These are phyloP conservation scores for Blastobotrys aristatus DNA, from an alignment of 1,139 yeast genomes.

Conservation along the genomic window DNA sequence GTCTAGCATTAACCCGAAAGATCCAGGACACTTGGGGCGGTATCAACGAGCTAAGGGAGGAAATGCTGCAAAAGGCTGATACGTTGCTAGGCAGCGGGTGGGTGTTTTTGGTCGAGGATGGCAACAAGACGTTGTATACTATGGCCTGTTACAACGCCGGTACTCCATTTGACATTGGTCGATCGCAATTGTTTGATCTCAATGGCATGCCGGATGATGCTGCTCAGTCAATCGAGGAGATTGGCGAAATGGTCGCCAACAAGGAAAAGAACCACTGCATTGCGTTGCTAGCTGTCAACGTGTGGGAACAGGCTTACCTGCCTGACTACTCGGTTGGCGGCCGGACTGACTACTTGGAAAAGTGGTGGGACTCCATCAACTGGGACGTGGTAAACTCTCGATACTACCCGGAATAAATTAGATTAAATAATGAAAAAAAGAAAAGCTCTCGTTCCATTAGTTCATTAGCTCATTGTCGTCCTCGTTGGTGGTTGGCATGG, in stretches of 20 bases:
- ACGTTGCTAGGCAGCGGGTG: slow-evolving; percentile 71
- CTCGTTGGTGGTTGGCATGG: neutral
- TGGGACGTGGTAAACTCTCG: slow-evolving; percentile 65
- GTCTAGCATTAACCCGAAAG: slow-evolving; percentile 27
- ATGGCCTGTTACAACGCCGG: slow-evolving; percentile 76
- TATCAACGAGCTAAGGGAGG: slow-evolving; percentile 51
- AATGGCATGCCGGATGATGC: slow-evolving; percentile 53
- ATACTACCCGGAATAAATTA: slow-evolving; percentile 10
- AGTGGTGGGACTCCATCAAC: slow-evolving; percentile 73
- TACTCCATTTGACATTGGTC: slow-evolving; percentile 76
- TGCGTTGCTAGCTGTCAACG: slow-evolving; percentile 73
- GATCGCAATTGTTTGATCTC: slow-evolving; percentile 71
- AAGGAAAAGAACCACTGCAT: slow-evolving; percentile 61
- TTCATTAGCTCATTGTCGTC: slow-evolving; percentile 9
- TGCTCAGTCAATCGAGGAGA: slow-evolving; percentile 36
- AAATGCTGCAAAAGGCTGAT: slow-evolving; percentile 53
- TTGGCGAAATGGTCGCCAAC: slow-evolving; percentile 42
- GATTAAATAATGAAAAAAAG: too few species aligned
- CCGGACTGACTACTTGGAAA: slow-evolving; percentile 64
- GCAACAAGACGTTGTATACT: slow-evolving; percentile 59
- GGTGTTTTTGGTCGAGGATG: slow-evolving; percentile 77
- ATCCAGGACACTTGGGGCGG: slow-evolving; percentile 40
- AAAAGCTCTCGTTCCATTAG: neutral
- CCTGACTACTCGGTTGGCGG: slow-evolving; percentile 81
- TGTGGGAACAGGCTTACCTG: slow-evolving; percentile 86